These are phyloP conservation scores for Circinella umbellata DNA, from an alignment of 371 early-diverging fungal genomes.

Conservation along the genomic window DNA sequence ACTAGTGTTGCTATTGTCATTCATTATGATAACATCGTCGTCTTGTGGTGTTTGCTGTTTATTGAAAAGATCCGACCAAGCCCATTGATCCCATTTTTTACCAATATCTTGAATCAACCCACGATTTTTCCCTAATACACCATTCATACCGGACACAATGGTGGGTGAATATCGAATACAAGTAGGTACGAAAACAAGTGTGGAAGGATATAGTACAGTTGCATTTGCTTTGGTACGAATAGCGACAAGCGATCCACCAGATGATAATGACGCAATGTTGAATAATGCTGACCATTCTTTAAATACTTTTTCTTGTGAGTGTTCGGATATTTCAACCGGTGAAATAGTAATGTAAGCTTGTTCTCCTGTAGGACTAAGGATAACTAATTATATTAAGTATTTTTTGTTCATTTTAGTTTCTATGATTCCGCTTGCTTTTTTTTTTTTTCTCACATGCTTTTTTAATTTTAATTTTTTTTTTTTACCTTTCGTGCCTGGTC, in stretches of 20 bases:
- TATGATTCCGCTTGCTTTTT: no score
- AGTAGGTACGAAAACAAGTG: slow-evolving; percentile 37
- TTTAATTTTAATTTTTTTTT: neutral
- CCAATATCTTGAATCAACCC: slow-evolving; percentile 48
- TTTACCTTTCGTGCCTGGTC: slow-evolving; percentile 25
- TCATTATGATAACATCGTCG: neutral
- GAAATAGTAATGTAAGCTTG: slow-evolving; percentile 26
- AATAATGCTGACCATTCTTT: slow-evolving; percentile 39
- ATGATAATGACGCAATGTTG: slow-evolving; percentile 29
- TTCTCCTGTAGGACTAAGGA: slow-evolving; percentile 43
- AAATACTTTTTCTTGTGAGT: slow-evolving; percentile 29
- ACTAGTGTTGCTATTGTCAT: no score
- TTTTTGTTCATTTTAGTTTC: slow-evolving; percentile 2
- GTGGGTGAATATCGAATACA: slow-evolving; percentile 31
- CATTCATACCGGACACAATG: slow-evolving; percentile 39
- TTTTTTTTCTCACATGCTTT: neutral
- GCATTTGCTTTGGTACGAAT: slow-evolving; percentile 28
- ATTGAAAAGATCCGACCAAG: slow-evolving; percentile 32
- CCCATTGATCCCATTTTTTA: slow-evolving; percentile 41
- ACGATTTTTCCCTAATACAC: slow-evolving; percentile 36
- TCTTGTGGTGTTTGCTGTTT: neutral
- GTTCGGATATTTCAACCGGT: slow-evolving; percentile 21
- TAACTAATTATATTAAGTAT: slow-evolving; percentile 22
- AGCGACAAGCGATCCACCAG: slow-evolving; percentile 14
- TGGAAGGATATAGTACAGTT: slow-evolving; percentile 35